Evolutionary conservation across 2,329 filamentous ascomycete species (phyloP).

Genomic region (Nothomitra cinnamomea): DNA sequence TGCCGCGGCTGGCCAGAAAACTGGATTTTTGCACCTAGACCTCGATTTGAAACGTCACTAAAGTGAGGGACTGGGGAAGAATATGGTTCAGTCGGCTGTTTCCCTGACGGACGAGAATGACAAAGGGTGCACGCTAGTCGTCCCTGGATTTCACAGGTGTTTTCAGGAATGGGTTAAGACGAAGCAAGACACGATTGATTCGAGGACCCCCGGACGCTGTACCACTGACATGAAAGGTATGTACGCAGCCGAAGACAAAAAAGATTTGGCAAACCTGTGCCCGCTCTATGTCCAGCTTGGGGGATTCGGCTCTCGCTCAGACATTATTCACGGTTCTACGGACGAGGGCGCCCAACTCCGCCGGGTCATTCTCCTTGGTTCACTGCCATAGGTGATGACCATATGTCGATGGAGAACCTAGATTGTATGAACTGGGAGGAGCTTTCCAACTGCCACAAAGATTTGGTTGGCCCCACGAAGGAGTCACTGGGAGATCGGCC

Average conservation of each 20-base stretch:
- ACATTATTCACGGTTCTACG: background rate
- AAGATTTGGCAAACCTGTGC: background rate
- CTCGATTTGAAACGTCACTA: background rate
- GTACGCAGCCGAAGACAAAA: background rate
- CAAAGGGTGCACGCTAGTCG: background rate
- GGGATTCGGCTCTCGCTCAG: background rate
- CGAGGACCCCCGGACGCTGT: background rate
- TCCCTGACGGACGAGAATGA: background rate
- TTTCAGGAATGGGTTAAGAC: background rate
- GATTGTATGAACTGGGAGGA: no score
- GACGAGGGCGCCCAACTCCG: background rate
- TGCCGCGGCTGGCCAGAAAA: background rate
- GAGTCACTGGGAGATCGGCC: no score
- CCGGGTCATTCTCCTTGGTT: background rate
- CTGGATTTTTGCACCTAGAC: conserved; percentile 1
- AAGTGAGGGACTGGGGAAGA: background rate
- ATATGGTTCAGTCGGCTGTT: background rate
- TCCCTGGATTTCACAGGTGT: background rate
- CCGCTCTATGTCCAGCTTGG: background rate
- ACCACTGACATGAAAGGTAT: conserved; percentile 1
- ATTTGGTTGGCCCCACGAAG: no score
- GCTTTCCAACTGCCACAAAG: no score
- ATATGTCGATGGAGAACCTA: background rate
- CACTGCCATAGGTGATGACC: background rate
- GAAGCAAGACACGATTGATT: background rate